Percentiles rank a stretch among this genome's conserved stretches.
These are phyloP conservation scores for Biscutella auriculata DNA, from an alignment of 441 rosid genomes.

Conservation along the genomic window DNA sequence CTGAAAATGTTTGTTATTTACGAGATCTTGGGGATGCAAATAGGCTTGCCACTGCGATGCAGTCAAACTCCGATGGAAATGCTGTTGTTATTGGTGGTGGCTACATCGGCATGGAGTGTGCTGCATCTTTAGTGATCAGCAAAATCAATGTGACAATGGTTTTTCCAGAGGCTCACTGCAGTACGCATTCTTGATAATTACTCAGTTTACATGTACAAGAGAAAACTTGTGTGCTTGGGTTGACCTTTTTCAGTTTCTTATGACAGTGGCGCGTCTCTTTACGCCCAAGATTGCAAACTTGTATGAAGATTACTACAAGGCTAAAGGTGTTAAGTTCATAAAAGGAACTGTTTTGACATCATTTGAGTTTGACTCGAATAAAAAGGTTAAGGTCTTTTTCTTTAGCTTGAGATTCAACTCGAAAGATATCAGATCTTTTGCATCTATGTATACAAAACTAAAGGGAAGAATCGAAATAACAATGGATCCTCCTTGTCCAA, in stretches of 20 bases:
- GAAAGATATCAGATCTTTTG: not conserved
- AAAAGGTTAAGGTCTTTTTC: conserved; percentile 36
- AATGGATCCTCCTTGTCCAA: not conserved
- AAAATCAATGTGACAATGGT: conserved; percentile 87
- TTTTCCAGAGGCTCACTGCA: conserved; percentile 92
- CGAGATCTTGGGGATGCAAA: conserved; percentile 78
- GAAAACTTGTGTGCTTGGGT: not conserved
- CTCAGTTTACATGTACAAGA: not conserved
- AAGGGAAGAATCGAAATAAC: not conserved
- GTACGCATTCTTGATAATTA: conserved; percentile 31
- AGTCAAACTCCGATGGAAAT: conserved; percentile 58
- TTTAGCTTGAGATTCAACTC: not conserved
- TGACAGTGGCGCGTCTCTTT: conserved; percentile 85
- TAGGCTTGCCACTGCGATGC: conserved; percentile 53
- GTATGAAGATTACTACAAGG: conserved; percentile 70
- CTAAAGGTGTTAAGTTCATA: conserved; percentile 75
- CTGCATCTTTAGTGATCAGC: conserved; percentile 87
- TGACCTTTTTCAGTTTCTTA: not conserved
- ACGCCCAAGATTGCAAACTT: conserved; percentile 73
- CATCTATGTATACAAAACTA: not conserved
- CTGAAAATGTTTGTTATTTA: conserved; percentile 83
- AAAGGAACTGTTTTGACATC: conserved; percentile 88
- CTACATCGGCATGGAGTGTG: conserved; percentile 97
- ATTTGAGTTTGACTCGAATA: conserved; percentile 54
- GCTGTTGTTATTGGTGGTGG: conserved; percentile 97